Evolutionary conservation across 345 rosid genomes (phyloP), one percentile per base, ranked within the genome.

Genomic region (Nasturtium officinale): DNA sequence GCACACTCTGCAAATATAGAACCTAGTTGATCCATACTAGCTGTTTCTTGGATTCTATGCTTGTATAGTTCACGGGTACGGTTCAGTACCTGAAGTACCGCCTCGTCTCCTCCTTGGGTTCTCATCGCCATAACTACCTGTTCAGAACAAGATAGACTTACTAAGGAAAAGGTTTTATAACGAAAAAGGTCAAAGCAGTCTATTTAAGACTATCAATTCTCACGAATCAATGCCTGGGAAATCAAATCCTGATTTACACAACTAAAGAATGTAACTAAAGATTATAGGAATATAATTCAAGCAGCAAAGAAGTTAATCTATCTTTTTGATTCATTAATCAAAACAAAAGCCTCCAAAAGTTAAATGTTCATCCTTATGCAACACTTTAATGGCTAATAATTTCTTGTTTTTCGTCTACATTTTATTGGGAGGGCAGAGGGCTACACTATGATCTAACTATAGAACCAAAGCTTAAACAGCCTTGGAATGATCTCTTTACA

Each of bases 1-100:
- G 84, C 99, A 73, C 97, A 91, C 74, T 90, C 96, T 2, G 99
- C 92, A 63, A 95, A 95, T 79, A 92, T 70, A 80, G 96, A 76
- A 71, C 96, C 99, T 62, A 90, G 83, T 80, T 88, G 92, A 78
- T 92, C 97, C 7, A 84, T 82, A 17, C 85, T 78, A 63, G 87
- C 71, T 69, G 75, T 81, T 62, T 82, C 84, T 51, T 84, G 97
- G 65, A 85, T 62, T 79, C 81, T 81, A 48, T 47, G 81, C 52
- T 61, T 77, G 78, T 90, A 92, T 13, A 84, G 83, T 65, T 91
- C 90, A 37, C 91, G 97, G 52, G 98, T 94, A 35, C 91, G 90
- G 65, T 72, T 73, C 32, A 95, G 72, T 30, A 85, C 78, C 68
- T 82, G 83, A 63, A 84, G 61, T 7, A 90, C 97, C 8, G 99